Conservation (phyloP, 768 basidiomycete genomes). For the Peribolospora kevripleyi region DNA sequence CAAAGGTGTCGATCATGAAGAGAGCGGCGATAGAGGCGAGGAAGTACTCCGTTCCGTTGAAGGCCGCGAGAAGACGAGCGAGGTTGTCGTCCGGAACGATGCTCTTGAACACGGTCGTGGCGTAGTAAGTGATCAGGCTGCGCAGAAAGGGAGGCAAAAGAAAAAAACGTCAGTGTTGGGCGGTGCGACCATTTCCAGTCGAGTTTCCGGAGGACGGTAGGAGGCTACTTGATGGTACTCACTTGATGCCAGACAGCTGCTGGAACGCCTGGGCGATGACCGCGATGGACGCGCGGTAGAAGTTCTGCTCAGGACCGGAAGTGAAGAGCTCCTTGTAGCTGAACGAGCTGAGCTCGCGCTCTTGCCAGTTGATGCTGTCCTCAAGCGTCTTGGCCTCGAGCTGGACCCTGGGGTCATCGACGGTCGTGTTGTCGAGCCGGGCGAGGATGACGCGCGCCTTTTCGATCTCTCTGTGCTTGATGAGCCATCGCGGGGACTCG, state of each 20-base stretch:
- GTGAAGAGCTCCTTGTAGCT: not conserved
- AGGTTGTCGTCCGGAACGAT: not conserved
- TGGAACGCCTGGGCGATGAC: conserved; percentile 41
- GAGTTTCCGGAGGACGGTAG: not conserved
- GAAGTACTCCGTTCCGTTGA: conserved; percentile 17
- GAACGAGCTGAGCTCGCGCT: not conserved
- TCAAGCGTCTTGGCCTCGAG: conserved; percentile 4
- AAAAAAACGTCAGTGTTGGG: not conserved
- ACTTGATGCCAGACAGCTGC: conserved; percentile 41
- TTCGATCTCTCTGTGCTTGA: conserved; percentile 30
- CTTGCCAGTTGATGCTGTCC: not conserved
- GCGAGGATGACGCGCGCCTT: conserved; percentile 38
- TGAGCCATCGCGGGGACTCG: conserved; percentile 26
- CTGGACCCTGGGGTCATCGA: conserved; percentile 27
- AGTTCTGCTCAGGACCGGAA: conserved; percentile 27
- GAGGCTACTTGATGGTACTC: no score
- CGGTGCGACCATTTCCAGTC: not conserved
- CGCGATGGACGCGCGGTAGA: conserved; percentile 33
- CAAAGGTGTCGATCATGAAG: conserved; percentile 13
- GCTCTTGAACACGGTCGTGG: conserved; percentile 11
- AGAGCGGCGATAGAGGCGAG: conserved; percentile 13
- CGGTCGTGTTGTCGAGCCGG: conserved; percentile 33
- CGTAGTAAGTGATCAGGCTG: conserved; percentile 29
- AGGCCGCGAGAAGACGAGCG: conserved; percentile 23
- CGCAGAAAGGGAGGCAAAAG: no score